Percentiles rank a stretch among this genome's conserved stretches.
phyloP scores from a whole-genome alignment of 2,329 filamentous ascomycete species.

The Trichoderma atrobrunneum region DNA sequence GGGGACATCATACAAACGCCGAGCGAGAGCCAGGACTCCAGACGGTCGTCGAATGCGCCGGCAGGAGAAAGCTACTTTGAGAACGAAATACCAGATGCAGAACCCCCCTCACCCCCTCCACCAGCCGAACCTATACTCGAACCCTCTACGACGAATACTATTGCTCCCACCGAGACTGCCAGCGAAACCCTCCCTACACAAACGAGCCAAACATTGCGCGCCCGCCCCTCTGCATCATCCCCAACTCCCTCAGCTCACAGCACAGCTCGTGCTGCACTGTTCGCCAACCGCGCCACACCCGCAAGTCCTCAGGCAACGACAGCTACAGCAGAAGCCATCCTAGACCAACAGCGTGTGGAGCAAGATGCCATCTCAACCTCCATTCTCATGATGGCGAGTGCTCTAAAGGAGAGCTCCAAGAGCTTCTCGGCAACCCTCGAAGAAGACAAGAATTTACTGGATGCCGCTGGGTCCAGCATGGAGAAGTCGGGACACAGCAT shows the following conservation, averaged over 20 bases:
- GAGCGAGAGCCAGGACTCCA: conserved; percentile 50
- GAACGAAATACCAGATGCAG: conserved; percentile 38
- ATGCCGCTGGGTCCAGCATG: conserved; percentile 69
- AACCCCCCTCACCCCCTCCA: conserved; percentile 39
- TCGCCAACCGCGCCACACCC: conserved; percentile 40
- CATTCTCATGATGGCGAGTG: conserved; percentile 74
- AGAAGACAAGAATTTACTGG: conserved; percentile 66
- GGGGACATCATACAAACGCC: conserved; percentile 54
- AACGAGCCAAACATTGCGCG: conserved; percentile 36
- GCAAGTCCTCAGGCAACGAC: conserved; percentile 40
- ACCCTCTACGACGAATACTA: conserved; percentile 9
- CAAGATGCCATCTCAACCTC: conserved; percentile 80
- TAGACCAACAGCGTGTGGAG: conserved; percentile 74
- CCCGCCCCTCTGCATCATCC: conserved; percentile 29
- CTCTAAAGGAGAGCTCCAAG: conserved; percentile 72
- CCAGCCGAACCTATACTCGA: conserved; percentile 20
- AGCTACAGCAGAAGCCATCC: conserved; percentile 64
- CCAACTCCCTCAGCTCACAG: conserved; percentile 30
- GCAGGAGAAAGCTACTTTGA: conserved; percentile 25
- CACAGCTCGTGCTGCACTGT: conserved; percentile 44
- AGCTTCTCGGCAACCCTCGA: conserved; percentile 71
- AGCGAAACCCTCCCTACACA: conserved; percentile 29
- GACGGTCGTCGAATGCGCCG: conserved; percentile 29
- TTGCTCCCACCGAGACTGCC: conserved; percentile 16
- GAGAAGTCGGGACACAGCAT: conserved; percentile 74